These are phyloP conservation scores for Cercophora scortea DNA, from an alignment of 495 filamentous ascomycete genomes.

Conservation along the genomic window DNA sequence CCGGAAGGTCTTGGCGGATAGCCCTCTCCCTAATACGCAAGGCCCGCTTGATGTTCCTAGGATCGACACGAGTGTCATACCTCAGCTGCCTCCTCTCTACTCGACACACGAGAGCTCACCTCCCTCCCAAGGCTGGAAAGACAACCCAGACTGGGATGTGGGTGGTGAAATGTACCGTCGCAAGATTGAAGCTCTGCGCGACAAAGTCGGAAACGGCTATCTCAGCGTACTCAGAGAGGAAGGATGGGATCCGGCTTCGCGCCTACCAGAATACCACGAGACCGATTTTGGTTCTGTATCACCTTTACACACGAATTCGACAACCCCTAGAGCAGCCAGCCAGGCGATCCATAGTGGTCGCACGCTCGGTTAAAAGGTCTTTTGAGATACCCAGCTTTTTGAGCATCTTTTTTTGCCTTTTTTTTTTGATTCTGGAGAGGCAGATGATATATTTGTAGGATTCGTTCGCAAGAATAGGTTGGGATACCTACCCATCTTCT, in stretches of 20 bases:
- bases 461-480: conserved; percentile 1
- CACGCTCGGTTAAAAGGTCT: conserved; percentile 35
- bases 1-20: conserved; percentile 17
- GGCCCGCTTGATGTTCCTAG: conserved; percentile 35
- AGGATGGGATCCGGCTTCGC: conserved; percentile 41
- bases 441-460: conserved; percentile 12
- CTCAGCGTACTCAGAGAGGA: conserved; percentile 79
- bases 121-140: conserved; percentile 30
- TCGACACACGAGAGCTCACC: conserved; percentile 29
- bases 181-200: conserved; percentile 76
- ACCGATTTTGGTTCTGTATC: conserved; percentile 33
- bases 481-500: conserved; percentile 14
- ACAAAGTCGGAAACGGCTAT: conserved; percentile 78
- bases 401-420: conserved; percentile 4
- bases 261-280: conserved; percentile 24
- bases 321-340: conserved; percentile 36
- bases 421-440: conserved; percentile 1
- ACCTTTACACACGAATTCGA: conserved; percentile 32
- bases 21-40: conserved; percentile 17
- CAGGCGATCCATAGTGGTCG: conserved; percentile 45
- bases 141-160: conserved; percentile 54
- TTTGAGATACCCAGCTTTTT: conserved; percentile 17
- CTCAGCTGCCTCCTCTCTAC: conserved; percentile 33
- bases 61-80: conserved; percentile 35
- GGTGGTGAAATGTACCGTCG: conserved; percentile 73